Percentiles rank a stretch among this genome's conserved stretches.
These are phyloP conservation scores for Dentipellis fragilis DNA, from an alignment of 768 basidiomycete genomes.

Conservation along the genomic window DNA sequence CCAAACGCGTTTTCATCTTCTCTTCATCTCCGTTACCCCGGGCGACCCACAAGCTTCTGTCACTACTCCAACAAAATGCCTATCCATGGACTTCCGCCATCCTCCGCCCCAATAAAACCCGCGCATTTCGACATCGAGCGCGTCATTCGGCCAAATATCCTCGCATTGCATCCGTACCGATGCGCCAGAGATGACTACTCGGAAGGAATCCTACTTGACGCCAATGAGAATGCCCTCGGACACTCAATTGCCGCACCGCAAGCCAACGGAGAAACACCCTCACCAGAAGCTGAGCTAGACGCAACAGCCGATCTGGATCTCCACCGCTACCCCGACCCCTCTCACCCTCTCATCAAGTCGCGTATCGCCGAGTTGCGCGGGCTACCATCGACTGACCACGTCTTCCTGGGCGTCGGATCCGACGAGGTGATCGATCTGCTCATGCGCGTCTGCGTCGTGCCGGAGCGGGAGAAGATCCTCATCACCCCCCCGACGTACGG, in stretches of 20 bases:
- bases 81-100: neutral
- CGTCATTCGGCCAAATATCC: conserved; percentile 90
- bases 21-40: neutral
- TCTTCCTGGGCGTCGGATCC: conserved; percentile 93
- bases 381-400: conserved; percentile 45
- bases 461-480: conserved; percentile 69
- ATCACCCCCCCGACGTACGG: conserved; percentile 95
- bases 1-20: neutral
- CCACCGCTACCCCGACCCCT: conserved; percentile 92
- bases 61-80: neutral
- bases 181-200: conserved; percentile 96
- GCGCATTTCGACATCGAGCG: conserved; percentile 77
- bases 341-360: conserved; percentile 68
- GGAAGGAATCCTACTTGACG: conserved; percentile 85
- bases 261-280: conserved; percentile 16
- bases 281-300: conserved; percentile 18
- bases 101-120: conserved; percentile 27
- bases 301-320: conserved; percentile 41
- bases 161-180: conserved; percentile 83
- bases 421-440: conserved; percentile 95
- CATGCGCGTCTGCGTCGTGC: conserved; percentile 81
- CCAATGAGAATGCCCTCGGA: conserved; percentile 94
- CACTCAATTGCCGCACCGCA: conserved; percentile 45
- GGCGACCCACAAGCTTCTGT: neutral
- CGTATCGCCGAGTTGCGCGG: conserved; percentile 66